Base-by-base conservation (phyloP, 1,139 yeast species). In the Meyerozyma elateridarum region DNA sequence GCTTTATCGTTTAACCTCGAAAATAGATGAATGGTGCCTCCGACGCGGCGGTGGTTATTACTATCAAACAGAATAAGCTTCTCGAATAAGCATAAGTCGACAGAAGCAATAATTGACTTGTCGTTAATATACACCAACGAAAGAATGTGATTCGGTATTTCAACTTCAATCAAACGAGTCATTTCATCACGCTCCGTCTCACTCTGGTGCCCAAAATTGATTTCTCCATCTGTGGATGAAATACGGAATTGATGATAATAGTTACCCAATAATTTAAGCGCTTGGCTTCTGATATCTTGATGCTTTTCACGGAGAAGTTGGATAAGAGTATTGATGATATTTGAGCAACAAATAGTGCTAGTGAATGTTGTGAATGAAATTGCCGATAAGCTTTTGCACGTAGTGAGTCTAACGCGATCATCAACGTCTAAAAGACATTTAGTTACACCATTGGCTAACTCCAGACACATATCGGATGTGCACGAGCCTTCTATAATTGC, bases 51-150 rank as follows among this genome's bases (percentile, higher is more conserved):
- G 9, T 50, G 51, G 0, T 62, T 40, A 35, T 72, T 71, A 28
- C 70, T 65, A 16, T 63, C 61, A 25, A 76, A 59, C 0, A 94
- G 85, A 11, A 84, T 51, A 2, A 88, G 47, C 35, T 70, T 66
- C 35, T 79, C 85, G 45, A 79, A 72, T 6, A 87, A 47, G 1
- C 72, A 61, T 3, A 60, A 42, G 50, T 88, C 96, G 12, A 85
- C 83, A 15, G 73, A 61, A n/a, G 79, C 70, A 36, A 80, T 85
- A 33, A 87, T 79, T 13, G 66, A 65, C 35, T 61, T 69, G 46
- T 85, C 89, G 51, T 87, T 85, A 40, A 88, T 82, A 49, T 85
- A 88, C 27, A 83, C 67, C 33, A 87, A 67, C 13, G 79, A 76
- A 34, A 88, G 58, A 1, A 88, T 56, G 22, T 71, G 71, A 32